These are phyloP conservation scores for Neonectria neomacrospora DNA, from an alignment of 2,329 filamentous ascomycete genomes.

Conservation along the genomic window DNA sequence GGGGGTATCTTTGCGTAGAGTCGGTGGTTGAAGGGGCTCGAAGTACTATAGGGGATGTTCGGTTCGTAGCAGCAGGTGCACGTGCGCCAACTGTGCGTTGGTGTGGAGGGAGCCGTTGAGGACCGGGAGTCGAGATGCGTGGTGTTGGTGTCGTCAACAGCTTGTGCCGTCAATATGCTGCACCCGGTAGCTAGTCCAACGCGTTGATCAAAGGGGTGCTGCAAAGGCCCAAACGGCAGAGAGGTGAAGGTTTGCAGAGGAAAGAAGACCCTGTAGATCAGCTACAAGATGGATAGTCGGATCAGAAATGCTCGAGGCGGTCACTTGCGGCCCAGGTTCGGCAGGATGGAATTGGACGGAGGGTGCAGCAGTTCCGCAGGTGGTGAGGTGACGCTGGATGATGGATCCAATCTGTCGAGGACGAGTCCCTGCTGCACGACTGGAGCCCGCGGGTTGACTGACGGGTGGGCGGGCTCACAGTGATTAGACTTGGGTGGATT, in stretches of 20 bases:
- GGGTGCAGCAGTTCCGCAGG: constrained; percentile 11
- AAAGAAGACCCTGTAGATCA: constrained; percentile 35
- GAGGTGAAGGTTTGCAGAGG: constrained; percentile 34
- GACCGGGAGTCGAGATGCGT: constrained; percentile 15
- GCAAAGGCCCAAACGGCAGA: neutral
- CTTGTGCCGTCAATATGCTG: neutral
- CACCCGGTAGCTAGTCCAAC: neutral
- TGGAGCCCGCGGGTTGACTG: too few relatives aligned
- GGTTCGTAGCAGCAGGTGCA: constrained; percentile 4
- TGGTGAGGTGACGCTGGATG: constrained; percentile 19
- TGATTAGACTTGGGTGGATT: constrained; percentile 7
- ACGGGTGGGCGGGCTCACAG: constrained; percentile 2
- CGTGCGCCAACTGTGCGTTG: neutral
- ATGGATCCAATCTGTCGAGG: constrained; percentile 10
- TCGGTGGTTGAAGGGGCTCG: neutral
- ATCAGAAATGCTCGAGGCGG: constrained; percentile 25
- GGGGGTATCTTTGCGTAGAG: constrained; percentile 14
- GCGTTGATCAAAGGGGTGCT: constrained; percentile 32
- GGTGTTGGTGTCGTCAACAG: neutral
- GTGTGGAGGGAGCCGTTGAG: constrained; percentile 9
- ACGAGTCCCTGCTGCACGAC: constrained; percentile 4
- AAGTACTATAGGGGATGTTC: neutral
- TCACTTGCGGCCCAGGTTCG: constrained; percentile 29
- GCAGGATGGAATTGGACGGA: constrained; percentile 26
- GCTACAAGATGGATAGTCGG: constrained; percentile 33